Base-by-base conservation (phyloP, 495 filamentous ascomycete species). In the Thermothielavioides terrestris region DNA sequence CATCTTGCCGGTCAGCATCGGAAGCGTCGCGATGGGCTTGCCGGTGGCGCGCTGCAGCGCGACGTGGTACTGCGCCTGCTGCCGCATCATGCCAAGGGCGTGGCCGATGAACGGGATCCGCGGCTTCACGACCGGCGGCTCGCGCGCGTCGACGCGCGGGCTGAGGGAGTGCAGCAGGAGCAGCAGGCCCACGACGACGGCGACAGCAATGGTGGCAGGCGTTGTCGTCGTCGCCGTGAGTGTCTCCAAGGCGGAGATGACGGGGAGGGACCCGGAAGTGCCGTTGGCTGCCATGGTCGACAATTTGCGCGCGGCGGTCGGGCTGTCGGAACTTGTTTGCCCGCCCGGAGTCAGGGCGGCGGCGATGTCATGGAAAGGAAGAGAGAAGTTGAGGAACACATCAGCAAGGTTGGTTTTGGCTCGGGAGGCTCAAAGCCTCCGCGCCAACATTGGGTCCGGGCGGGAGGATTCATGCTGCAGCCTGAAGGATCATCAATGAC, bases 91-190 rank as follows among this genome's bases (percentile, higher is more conserved):
- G 28, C 54, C 46, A n/a, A 63, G 28, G 42, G 62, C 50, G 43
- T 66, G 63, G 4, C 63, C 63, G 38, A 66, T 46, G 6, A 63
- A 36, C 5, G 63, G 63, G 7, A 66, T 43, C 0, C 50, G 50
- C 10, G 60, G 47, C 12, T 50, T 54, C 1, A 66, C n/a, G 8
- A 60, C 20, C 2, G 63, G 60, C 0, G 63, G 63, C 42, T 66
- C 63, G 11, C 48, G 54, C 7, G 55, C 45, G 21, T 60, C 51
- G 7, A 51, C 10, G 8, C 32, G 15, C 1, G 52, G 44, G 2
- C 41, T 34, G 15, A 44, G 21, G 17, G 47, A 7, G 12, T 39
- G 28, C 9, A 43, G 37, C 10, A 53, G 1, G 5, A 55, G 41
- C 3, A 43, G 37, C 10, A 53, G 1, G 5, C 53, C 36, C 3